Percentiles rank a stretch among this genome's conserved stretches.
These are phyloP conservation scores for Neolentinus lepideus DNA, from an alignment of 1,284 basidiomycete genomes.

Conservation along the genomic window DNA sequence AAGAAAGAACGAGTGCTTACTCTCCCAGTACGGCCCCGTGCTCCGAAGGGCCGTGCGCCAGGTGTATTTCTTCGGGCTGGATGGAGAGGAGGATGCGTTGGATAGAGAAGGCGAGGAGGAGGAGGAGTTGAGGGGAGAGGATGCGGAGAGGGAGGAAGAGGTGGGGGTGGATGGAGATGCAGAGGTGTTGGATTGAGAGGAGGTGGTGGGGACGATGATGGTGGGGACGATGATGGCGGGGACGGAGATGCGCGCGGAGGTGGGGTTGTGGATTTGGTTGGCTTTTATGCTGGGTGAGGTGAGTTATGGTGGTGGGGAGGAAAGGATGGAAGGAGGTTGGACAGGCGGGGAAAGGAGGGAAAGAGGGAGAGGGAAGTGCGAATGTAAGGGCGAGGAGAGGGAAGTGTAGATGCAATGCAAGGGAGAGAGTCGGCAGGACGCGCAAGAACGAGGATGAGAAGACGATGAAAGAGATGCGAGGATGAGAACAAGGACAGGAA, in stretches of 20 bases:
- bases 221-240: conserved; percentile 65
- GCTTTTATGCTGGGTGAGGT: conserved; percentile 50
- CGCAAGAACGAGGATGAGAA: not conserved
- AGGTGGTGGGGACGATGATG: conserved; percentile 47
- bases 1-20: conserved; percentile 35
- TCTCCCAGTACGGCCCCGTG: conserved; percentile 87
- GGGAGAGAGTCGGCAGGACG: not conserved
- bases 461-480: no score
- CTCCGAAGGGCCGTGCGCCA: conserved; percentile 85
- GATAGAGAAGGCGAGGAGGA: not conserved
- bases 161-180: conserved; percentile 20
- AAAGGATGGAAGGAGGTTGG: not conserved
- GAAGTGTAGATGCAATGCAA: no score
- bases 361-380: not conserved
- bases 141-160: not conserved
- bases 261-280: conserved; percentile 71
- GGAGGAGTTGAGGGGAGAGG: not conserved
- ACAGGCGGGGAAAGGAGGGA: not conserved
- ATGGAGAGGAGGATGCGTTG: not conserved
- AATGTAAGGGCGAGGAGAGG: not conserved
- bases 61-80: conserved; percentile 40
- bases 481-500: no score
- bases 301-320: not conserved
- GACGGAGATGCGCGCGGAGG: conserved; percentile 81
- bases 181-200: no score